phyloP scores from a whole-genome alignment of 2,329 filamentous ascomycete species.

The Nannizziopsis barbatae region DNA sequence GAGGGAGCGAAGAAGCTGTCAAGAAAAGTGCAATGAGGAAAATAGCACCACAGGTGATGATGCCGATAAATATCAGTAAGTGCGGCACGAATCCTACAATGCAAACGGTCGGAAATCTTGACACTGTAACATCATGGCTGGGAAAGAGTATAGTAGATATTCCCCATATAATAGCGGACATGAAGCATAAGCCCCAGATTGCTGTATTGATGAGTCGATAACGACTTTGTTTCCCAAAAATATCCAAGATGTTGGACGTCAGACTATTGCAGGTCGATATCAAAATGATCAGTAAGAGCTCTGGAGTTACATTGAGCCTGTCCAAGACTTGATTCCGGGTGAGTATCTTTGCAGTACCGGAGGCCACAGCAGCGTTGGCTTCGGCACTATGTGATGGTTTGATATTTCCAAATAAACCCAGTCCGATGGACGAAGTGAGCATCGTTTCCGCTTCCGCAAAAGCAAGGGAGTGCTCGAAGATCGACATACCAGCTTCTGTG shows the following conservation, averaged over 20 bases:
- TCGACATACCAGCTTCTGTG: slow-evolving; percentile 86
- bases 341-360: slow-evolving; percentile 30
- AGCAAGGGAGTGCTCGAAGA: slow-evolving; percentile 90
- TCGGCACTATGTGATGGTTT: slow-evolving; percentile 35
- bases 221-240: slow-evolving; percentile 66
- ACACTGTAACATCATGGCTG: slow-evolving; percentile 47
- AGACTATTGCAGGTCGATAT: slow-evolving; percentile 85
- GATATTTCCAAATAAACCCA: slow-evolving; percentile 51
- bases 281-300: slow-evolving; percentile 74
- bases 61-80: slow-evolving; percentile 72
- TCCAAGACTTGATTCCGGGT: slow-evolving; percentile 52
- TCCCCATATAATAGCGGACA: slow-evolving; percentile 72
- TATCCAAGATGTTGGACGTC: slow-evolving; percentile 68
- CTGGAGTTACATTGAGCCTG: slow-evolving; percentile 76
- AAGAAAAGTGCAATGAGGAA: slow-evolving; percentile 66
- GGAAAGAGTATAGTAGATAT: slow-evolving; percentile 42
- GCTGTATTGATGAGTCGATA: slow-evolving; percentile 78
- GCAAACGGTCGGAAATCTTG: slow-evolving; percentile 86
- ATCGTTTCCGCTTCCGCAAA: slow-evolving; percentile 92
- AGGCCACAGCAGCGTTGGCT: slow-evolving; percentile 24
- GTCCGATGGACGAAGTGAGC: slow-evolving; percentile 65
- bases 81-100: slow-evolving; percentile 93
- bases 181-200: slow-evolving; percentile 83
- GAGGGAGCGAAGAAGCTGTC: slow-evolving; percentile 57
- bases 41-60: slow-evolving; percentile 61